These are phyloP conservation scores for Apophysomyces ossiformis DNA, from an alignment of 371 early-diverging fungal genomes.

Conservation along the genomic window DNA sequence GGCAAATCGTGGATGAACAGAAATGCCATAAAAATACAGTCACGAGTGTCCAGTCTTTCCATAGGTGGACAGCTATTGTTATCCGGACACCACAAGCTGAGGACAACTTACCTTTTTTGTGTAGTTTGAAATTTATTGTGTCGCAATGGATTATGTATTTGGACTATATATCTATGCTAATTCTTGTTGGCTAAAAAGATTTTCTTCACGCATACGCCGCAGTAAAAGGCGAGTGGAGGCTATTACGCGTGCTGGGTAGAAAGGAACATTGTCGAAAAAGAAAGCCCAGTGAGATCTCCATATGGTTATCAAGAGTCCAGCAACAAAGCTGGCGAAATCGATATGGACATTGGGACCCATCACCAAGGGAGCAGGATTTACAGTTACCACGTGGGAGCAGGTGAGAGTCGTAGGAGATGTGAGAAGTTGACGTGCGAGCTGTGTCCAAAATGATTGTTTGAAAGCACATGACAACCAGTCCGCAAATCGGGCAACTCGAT, in stretches of 20 bases:
- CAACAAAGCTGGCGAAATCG: not conserved
- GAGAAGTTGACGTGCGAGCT: not conserved
- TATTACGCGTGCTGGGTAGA: not conserved
- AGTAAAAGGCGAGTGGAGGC: not conserved
- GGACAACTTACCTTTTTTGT: too few species aligned
- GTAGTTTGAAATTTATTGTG: too few species aligned
- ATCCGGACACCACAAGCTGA: too few species aligned
- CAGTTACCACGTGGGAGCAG: not conserved
- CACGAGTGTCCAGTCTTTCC: too few species aligned
- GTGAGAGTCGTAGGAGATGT: not conserved
- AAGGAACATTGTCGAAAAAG: not conserved
- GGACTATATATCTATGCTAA: too few species aligned
- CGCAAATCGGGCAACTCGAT: too few species aligned
- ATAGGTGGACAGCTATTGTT: too few species aligned
- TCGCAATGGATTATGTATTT: too few species aligned
- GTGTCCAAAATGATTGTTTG: not conserved
- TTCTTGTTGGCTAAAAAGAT: too few species aligned
- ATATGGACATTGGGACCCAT: not conserved
- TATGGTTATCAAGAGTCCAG: not conserved
- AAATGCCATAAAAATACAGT: too few species aligned
- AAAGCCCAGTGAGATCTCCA: not conserved
- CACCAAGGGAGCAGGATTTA: not conserved
- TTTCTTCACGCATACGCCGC: not conserved
- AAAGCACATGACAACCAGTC: too few species aligned
- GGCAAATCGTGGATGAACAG: too few species aligned